Percentiles rank a stretch among this genome's conserved stretches.
phyloP scores from a whole-genome alignment of 2,329 filamentous ascomycete species.

The Fonsecaea pugnacius region DNA sequence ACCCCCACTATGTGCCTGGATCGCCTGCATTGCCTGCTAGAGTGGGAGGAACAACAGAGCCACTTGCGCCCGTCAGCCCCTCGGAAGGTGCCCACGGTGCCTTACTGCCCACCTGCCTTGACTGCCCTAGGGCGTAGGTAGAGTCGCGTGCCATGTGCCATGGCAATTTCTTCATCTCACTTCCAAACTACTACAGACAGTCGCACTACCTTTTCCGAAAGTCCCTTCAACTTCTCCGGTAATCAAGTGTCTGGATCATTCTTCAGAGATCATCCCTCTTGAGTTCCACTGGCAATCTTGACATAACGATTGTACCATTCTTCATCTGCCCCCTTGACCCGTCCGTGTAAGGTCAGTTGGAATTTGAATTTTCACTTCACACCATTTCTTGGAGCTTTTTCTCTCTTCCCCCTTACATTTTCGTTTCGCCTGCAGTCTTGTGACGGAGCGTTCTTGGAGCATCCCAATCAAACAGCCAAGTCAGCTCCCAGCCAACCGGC shows the following conservation, averaged over 20 bases:
- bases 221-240: neutral
- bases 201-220: neutral
- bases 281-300: neutral
- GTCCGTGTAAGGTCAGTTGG: neutral
- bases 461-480: constrained; percentile 8
- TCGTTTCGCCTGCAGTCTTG: neutral
- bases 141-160: neutral
- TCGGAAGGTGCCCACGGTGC: neutral
- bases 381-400: neutral
- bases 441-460: neutral
- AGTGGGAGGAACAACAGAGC: neutral
- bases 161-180: constrained; percentile 4
- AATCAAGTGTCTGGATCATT: neutral
- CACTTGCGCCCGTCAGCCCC: neutral
- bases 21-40: neutral
- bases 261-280: neutral
- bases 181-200: neutral
- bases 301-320: neutral
- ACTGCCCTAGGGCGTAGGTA: neutral
- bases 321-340: neutral
- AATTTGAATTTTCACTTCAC: constrained; percentile 17
- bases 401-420: neutral
- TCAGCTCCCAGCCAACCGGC: neutral
- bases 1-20: neutral
- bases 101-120: neutral